These are phyloP conservation scores for Olyra latifolia DNA, from an alignment of 176 grass and related monocot species.

Conservation along the genomic window DNA sequence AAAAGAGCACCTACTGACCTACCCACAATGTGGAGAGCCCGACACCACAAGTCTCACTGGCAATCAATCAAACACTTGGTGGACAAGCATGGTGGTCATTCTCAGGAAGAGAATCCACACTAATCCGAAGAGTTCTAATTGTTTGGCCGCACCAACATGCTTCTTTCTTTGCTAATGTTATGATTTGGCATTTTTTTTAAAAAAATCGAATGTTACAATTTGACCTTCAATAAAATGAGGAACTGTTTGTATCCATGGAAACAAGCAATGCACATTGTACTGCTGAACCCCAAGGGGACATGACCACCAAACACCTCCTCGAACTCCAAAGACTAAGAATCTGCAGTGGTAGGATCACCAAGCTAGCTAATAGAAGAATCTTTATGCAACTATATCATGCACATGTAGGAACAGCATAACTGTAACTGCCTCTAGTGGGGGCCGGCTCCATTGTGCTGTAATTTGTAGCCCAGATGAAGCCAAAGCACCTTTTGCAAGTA, in stretches of 20 bases:
- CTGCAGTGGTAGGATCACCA: not conserved
- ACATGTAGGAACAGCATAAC: constrained; percentile 20
- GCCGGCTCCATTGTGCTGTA: constrained; percentile 11
- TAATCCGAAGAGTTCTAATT: not conserved
- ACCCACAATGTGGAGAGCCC: not conserved
- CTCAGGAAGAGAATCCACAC: not conserved
- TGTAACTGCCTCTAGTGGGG: constrained; percentile 22
- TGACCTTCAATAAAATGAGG: not conserved
- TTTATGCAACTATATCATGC: constrained; percentile 18
- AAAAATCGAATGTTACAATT: too few relatives aligned
- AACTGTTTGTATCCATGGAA: not conserved
- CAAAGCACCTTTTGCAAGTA: not conserved
- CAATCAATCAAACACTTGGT: constrained; percentile 17
- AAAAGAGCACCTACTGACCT: not conserved
- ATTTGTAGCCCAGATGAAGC: constrained; percentile 9
- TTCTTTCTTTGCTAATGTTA: not conserved
- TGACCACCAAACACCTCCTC: not conserved
- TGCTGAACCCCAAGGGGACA: constrained; percentile 16
- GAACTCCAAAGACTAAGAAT: constrained; percentile 1
- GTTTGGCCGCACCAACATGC: not conserved
- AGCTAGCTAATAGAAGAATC: not conserved
- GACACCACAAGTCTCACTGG: constrained; percentile 10
- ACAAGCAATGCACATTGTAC: constrained; percentile 10
- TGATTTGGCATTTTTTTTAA: not conserved
- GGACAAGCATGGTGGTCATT: not conserved